phyloP scores from a whole-genome alignment of 2,329 filamentous ascomycete species.

The Aspergillus pseudoterreus region DNA sequence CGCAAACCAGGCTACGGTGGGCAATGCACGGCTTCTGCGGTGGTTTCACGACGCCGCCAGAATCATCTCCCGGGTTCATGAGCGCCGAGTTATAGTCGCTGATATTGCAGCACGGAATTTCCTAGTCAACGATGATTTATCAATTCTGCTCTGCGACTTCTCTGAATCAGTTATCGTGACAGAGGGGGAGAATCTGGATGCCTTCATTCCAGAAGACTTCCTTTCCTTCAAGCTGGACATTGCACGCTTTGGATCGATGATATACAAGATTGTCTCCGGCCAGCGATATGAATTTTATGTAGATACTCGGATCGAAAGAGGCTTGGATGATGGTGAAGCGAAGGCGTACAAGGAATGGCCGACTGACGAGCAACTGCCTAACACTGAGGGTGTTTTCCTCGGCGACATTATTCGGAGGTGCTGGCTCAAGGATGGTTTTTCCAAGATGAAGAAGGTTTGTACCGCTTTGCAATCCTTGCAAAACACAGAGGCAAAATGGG shows the following conservation, averaged over 20 bases:
- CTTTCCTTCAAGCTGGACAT: slow-evolving; percentile 14
- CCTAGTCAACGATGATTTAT: not conserved
- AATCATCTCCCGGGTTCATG: not conserved
- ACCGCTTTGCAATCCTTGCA: not conserved
- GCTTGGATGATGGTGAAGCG: not conserved
- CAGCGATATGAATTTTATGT: slow-evolving; percentile 5
- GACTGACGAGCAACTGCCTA: not conserved
- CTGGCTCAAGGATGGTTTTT: slow-evolving; percentile 1
- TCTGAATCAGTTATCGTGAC: not conserved
- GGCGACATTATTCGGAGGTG: not conserved
- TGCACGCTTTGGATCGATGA: slow-evolving; percentile 13
- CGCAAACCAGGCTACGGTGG: not conserved
- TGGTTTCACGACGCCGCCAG: not conserved
- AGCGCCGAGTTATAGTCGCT: not conserved
- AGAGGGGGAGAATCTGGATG: not conserved
- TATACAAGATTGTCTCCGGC: slow-evolving; percentile 12
- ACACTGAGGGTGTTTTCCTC: not conserved
- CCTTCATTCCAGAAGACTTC: slow-evolving; percentile 11
- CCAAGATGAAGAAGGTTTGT: not conserved
- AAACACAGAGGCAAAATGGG: too few species aligned
- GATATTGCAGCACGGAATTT: slow-evolving; percentile 2
- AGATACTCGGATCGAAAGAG: not conserved
- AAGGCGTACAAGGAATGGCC: not conserved
- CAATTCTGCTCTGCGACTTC: not conserved
- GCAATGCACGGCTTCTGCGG: not conserved